These are phyloP conservation scores for Aspergillus hortae DNA, from an alignment of 2,329 filamentous ascomycete species.

Conservation along the genomic window DNA sequence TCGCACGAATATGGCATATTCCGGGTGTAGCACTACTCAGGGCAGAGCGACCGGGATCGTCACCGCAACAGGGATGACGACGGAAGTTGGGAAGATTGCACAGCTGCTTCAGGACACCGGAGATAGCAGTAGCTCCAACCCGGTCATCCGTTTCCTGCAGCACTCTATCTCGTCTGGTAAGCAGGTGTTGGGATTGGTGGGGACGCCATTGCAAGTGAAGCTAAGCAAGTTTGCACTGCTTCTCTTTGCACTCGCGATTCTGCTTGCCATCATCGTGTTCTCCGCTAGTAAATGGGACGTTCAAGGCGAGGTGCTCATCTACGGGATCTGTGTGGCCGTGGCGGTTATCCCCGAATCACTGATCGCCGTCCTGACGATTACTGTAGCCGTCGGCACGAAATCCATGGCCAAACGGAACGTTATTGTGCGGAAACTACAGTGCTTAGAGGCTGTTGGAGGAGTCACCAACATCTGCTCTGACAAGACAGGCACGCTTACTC, in stretches of 20 bases:
- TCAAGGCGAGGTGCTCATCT: slow-evolving; percentile 57
- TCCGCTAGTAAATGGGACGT: slow-evolving; percentile 56
- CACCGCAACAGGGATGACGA: slow-evolving; percentile 58
- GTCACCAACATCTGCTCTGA: slow-evolving; percentile 58
- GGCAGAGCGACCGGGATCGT: slow-evolving; percentile 58
- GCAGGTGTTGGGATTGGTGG: slow-evolving; percentile 53
- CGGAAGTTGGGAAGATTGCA: slow-evolving; percentile 60
- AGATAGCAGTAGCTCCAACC: slow-evolving; percentile 8
- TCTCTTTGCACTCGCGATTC: slow-evolving; percentile 68
- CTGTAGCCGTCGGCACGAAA: slow-evolving; percentile 55
- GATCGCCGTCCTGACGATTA: slow-evolving; percentile 61
- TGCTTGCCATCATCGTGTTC: slow-evolving; percentile 61
- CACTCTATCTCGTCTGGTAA: slow-evolving; percentile 46
- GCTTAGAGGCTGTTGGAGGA: slow-evolving; percentile 55
- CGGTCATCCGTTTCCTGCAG: slow-evolving; percentile 28
- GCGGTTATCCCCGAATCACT: slow-evolving; percentile 63
- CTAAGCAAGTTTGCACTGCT: slow-evolving; percentile 80
- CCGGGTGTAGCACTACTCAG: slow-evolving; percentile 58
- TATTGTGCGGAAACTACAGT: slow-evolving; percentile 52
- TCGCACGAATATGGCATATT: slow-evolving; percentile 59
- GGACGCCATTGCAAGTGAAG: slow-evolving; percentile 80
- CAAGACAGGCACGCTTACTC: slow-evolving; percentile 55
- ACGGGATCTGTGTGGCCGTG: slow-evolving; percentile 55
- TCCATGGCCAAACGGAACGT: slow-evolving; percentile 53
- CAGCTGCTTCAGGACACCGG: slow-evolving; percentile 53